Percentiles rank a stretch among this genome's conserved stretches.
These are phyloP conservation scores for Aechmea fasciata DNA, from an alignment of 176 grass and related monocot genomes.

Conservation along the genomic window DNA sequence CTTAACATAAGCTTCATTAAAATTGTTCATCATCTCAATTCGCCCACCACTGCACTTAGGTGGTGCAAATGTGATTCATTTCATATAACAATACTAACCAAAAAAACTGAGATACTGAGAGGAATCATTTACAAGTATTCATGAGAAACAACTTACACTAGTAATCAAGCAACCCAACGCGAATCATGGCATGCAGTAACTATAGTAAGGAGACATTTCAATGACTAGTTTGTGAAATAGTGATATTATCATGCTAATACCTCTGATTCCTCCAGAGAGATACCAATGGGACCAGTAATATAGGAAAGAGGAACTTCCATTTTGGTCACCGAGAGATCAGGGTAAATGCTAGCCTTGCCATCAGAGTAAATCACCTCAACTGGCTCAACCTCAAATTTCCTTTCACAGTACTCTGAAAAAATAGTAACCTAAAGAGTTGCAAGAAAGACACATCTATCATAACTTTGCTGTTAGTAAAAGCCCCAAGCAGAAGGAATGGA, in stretches of 20 bases:
- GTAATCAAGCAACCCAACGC: no score
- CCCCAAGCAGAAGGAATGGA: background rate
- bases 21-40: no score
- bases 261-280: conserved; percentile 56
- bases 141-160: no score
- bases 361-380: conserved; percentile 66
- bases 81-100: no score
- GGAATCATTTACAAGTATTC: no score
- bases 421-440: conserved; percentile 68
- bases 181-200: no score
- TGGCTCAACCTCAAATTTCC: conserved; percentile 91
- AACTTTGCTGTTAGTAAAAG: conserved; percentile 13
- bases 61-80: no score
- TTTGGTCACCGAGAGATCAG: conserved; percentile 71
- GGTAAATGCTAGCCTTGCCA: conserved; percentile 55
- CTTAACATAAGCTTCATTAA: no score
- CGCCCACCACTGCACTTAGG: no score
- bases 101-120: no score
- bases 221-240: background rate
- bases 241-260: conserved; percentile 22
- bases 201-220: no score
- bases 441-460: conserved; percentile 12
- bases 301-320: conserved; percentile 80
- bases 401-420: conserved; percentile 82
- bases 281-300: conserved; percentile 73